Percentiles rank a stretch among this genome's conserved stretches.
Conservation (phyloP, 1,284 basidiomycete species). For the Hortiboletus rubellus region DNA sequence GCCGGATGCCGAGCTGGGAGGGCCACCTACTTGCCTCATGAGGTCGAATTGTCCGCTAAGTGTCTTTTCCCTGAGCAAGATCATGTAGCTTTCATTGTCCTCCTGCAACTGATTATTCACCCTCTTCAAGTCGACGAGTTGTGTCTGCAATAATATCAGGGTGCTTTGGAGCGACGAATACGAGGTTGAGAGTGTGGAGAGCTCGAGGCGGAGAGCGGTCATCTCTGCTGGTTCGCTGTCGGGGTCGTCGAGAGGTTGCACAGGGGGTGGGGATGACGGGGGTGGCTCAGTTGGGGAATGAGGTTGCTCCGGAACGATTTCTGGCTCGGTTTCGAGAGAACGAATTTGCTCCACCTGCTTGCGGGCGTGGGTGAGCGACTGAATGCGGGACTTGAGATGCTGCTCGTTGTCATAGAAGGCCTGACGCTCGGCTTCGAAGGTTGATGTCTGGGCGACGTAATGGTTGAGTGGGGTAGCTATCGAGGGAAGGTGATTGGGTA, state of each 20-base stretch:
- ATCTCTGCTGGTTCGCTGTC: conserved; percentile 79
- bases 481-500: conserved; percentile 31
- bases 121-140: conserved; percentile 74
- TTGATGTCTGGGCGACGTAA: conserved; percentile 52
- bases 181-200: conserved; percentile 79
- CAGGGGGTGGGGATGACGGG: conserved; percentile 21
- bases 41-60: conserved; percentile 83
- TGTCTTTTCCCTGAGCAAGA: conserved; percentile 85
- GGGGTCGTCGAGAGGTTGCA: conserved; percentile 56
- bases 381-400: conserved; percentile 83
- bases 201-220: conserved; percentile 73
- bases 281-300: conserved; percentile 35
- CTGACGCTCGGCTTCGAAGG: conserved; percentile 82
- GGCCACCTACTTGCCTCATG: conserved; percentile 62
- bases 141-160: conserved; percentile 69
- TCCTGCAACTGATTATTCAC: conserved; percentile 84
- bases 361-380: conserved; percentile 68
- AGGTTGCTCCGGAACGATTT: conserved; percentile 24
- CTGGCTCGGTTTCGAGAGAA: conserved; percentile 26
- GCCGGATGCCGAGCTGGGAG: conserved; percentile 41
- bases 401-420: conserved; percentile 86
- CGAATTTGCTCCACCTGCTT: conserved; percentile 49
- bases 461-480: conserved; percentile 15
- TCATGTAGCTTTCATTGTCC: conserved; percentile 95
- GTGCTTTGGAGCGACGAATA: conserved; percentile 78